Evolutionary conservation across 768 basidiomycete species (phyloP), one percentile per base, ranked within the genome.

Genomic region (Jaapia argillacea): DNA sequence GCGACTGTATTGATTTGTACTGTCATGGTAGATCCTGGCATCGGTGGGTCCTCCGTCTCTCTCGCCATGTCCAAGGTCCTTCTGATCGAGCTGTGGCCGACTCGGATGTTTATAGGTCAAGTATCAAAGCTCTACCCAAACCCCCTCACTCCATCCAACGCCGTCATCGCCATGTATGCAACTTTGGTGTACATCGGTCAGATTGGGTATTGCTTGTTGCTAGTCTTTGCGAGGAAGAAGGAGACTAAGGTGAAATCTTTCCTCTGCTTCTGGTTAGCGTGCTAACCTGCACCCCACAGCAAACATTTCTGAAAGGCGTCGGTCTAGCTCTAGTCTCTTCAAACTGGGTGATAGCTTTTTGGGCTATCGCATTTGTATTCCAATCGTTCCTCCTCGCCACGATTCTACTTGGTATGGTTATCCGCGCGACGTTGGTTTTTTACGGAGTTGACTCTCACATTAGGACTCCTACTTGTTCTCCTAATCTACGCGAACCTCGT

Each of bases 321-420:
- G 92, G 88, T 0, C 54, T 82, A 2, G 71, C 80, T 4, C 72
- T 93, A 35, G 82, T 89, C 2, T 55, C 83, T 14, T 72, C 86
- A 2, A 91, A 94, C 49, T 82, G 85, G 74, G 51, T 81, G 3
- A 81, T 86, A 77, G 87, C 81, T 0, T 55, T 73, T 0, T 92
- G 87, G 85, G 81, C 84, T 0, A 71, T 91, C 21, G 66, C 78
- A 48, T 91, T 83, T 76, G 82, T 85, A 1, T 69, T 92, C 36
- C 71, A 81, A 61, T 75, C 75, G 62, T 97, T 92, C 63, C 55
- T 87, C n/a, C 48, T 74, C 1, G 75, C 85, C 1, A 88, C 87
- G 2, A 66, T 93, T 24, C 59, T 88, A 5, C 76, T 86, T 42
- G n/a, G n/a, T n/a, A n/a, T n/a, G n/a, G n/a, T n/a, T n/a, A n/a